Evolutionary conservation across 2,329 filamentous ascomycete species (phyloP).

Genomic region (Penicillium decumbens): DNA sequence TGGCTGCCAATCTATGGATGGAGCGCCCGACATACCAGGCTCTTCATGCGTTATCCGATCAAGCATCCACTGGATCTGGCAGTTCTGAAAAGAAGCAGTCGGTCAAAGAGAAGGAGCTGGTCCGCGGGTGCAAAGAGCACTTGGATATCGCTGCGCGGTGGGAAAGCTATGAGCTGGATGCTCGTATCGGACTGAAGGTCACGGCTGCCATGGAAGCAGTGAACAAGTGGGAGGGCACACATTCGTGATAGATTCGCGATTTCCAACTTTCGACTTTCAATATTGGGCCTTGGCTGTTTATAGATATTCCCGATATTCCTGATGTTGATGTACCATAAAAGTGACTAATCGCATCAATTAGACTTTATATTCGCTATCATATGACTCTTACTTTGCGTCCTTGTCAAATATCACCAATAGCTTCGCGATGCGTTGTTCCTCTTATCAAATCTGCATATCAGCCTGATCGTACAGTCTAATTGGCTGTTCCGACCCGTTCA

Average conservation of each 20-base stretch:
- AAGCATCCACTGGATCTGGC: neutral
- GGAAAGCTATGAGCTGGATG: constrained; percentile 60
- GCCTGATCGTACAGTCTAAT: neutral
- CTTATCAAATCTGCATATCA: too few relatives aligned
- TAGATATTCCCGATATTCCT: neutral
- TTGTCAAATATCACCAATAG: neutral
- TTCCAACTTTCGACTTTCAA: neutral
- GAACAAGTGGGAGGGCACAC: constrained; percentile 39
- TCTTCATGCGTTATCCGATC: constrained; percentile 26
- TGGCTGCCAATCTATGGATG: constrained; percentile 75
- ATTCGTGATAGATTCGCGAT: constrained; percentile 12
- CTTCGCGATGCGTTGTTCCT: too few relatives aligned
- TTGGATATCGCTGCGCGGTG: constrained; percentile 55
- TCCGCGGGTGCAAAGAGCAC: constrained; percentile 53
- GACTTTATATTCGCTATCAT: neutral
- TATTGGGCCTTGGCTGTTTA: neutral
- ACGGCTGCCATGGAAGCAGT: constrained; percentile 45
- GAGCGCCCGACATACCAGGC: constrained; percentile 48
- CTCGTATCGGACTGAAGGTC: constrained; percentile 50
- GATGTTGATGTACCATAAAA: neutral
- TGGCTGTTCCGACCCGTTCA: neutral
- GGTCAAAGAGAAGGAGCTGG: constrained; percentile 34
- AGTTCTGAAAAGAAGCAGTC: neutral
- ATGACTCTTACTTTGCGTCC: neutral
- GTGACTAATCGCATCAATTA: neutral